Evolutionary conservation across 2,329 filamentous ascomycete species (phyloP).

Genomic region (Ophiostoma triangulosporum): DNA sequence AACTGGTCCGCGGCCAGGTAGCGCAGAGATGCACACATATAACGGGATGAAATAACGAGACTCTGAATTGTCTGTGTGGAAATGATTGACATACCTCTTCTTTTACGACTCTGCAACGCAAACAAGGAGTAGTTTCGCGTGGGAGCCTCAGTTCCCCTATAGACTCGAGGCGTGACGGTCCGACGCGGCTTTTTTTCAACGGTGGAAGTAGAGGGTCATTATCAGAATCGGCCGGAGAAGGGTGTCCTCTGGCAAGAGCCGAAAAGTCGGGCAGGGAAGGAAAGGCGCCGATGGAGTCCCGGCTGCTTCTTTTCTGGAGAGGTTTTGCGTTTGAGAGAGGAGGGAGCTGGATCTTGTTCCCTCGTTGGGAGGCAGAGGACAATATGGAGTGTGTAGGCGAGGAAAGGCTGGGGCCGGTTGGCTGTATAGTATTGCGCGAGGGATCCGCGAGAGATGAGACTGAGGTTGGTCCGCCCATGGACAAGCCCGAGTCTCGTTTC

Average conservation of each 20-base stretch:
- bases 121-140: conserved; percentile 33
- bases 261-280: conserved; percentile 28
- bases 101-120: conserved; percentile 35
- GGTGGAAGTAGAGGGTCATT: conserved; percentile 40
- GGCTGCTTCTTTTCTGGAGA: conserved; percentile 25
- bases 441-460: background rate
- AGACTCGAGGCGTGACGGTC: conserved; percentile 40
- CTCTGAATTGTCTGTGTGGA: background rate
- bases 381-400: conserved; percentile 24
- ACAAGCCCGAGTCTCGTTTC: conserved; percentile 34
- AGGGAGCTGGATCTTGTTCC: conserved; percentile 20
- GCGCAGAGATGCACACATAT: background rate
- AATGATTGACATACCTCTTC: conserved; percentile 25
- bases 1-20: too few species aligned
- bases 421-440: conserved; percentile 9
- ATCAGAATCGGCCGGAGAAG: conserved; percentile 26
- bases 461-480: conserved; percentile 23
- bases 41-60: background rate
- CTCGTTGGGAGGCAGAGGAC: conserved; percentile 22
- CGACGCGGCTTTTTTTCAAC: conserved; percentile 38
- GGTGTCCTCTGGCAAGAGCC: conserved; percentile 13
- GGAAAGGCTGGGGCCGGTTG: conserved; percentile 21
- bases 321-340: conserved; percentile 22
- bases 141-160: conserved; percentile 42
- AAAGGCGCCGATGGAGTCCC: conserved; percentile 27